phyloP scores from a whole-genome alignment of 2,329 filamentous ascomycete species.

The Calonectria hongkongensis region DNA sequence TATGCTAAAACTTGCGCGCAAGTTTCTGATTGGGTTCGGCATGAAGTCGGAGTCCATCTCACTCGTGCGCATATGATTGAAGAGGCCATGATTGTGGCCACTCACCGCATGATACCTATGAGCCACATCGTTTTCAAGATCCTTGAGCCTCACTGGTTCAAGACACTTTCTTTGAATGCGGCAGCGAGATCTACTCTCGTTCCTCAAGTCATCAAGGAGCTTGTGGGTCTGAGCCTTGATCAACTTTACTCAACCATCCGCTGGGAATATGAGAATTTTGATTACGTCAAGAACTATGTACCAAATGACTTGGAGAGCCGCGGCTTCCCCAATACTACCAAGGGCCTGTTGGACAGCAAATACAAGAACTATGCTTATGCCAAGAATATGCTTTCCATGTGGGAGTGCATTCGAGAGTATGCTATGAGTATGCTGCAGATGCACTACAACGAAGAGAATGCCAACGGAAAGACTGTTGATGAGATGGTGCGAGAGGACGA shows the following conservation, averaged over 20 bases:
- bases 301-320: slow-evolving; percentile 66
- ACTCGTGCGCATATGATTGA: slow-evolving; percentile 67
- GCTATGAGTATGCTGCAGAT: slow-evolving; percentile 62
- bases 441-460: slow-evolving; percentile 58
- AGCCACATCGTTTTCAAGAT: slow-evolving; percentile 66
- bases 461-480: slow-evolving; percentile 55
- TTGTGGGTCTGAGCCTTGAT: slow-evolving; percentile 63
- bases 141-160: slow-evolving; percentile 69
- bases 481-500: slow-evolving; percentile 55
- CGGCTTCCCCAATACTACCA: slow-evolving; percentile 62
- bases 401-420: slow-evolving; percentile 65
- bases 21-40: slow-evolving; percentile 68
- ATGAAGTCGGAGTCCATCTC: slow-evolving; percentile 69
- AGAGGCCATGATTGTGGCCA: slow-evolving; percentile 68
- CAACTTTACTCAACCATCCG: slow-evolving; percentile 62
- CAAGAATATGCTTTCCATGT: slow-evolving; percentile 66
- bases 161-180: slow-evolving; percentile 69
- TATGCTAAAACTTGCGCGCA: slow-evolving; percentile 71
- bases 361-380: slow-evolving; percentile 71
- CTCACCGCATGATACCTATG: slow-evolving; percentile 63
- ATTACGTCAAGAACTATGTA: slow-evolving; percentile 66
- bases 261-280: slow-evolving; percentile 65
- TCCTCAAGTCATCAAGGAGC: slow-evolving; percentile 64
- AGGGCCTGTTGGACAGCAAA: slow-evolving; percentile 57
- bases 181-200: slow-evolving; percentile 66